These are phyloP conservation scores for Candida rishiriensis DNA, from an alignment of 805 yeast genomes.

Conservation along the genomic window DNA sequence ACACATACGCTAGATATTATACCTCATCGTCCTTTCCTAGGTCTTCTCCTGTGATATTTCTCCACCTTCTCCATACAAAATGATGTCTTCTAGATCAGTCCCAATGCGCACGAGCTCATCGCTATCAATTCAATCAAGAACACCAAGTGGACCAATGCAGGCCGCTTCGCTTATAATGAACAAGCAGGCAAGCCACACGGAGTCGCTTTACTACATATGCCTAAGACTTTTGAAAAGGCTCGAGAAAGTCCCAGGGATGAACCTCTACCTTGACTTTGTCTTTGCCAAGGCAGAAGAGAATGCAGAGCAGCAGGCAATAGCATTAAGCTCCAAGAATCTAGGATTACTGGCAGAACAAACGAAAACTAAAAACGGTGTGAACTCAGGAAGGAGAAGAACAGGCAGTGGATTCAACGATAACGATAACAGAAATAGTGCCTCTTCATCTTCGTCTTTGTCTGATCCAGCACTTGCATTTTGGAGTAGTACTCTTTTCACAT, in stretches of 20 bases:
- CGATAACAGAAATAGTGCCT: background rate
- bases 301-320: constrained; percentile 65
- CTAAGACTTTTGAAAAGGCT: constrained; percentile 50
- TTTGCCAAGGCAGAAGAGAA: constrained; percentile 60
- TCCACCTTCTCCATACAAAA: background rate
- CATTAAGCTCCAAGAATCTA: constrained; percentile 15
- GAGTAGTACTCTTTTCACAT: constrained; percentile 48
- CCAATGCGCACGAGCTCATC: constrained; percentile 24
- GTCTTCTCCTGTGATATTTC: too few relatives aligned
- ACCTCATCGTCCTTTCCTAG: too few relatives aligned
- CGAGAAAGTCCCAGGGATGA: constrained; percentile 59
- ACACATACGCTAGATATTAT: too few relatives aligned
- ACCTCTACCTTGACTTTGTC: constrained; percentile 62
- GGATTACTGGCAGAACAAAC: background rate
- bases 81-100: constrained; percentile 19
- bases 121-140: constrained; percentile 17
- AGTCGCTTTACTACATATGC: constrained; percentile 69
- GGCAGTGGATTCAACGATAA: constrained; percentile 1
- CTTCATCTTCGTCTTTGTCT: constrained; percentile 2
- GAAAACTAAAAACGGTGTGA: too few relatives aligned
- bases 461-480: constrained; percentile 21
- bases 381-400: background rate
- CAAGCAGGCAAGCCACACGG: constrained; percentile 54
- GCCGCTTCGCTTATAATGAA: constrained; percentile 52
- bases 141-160: constrained; percentile 43